phyloP scores from a whole-genome alignment of 495 filamentous ascomycete genomes.

The Tuber indicum region DNA sequence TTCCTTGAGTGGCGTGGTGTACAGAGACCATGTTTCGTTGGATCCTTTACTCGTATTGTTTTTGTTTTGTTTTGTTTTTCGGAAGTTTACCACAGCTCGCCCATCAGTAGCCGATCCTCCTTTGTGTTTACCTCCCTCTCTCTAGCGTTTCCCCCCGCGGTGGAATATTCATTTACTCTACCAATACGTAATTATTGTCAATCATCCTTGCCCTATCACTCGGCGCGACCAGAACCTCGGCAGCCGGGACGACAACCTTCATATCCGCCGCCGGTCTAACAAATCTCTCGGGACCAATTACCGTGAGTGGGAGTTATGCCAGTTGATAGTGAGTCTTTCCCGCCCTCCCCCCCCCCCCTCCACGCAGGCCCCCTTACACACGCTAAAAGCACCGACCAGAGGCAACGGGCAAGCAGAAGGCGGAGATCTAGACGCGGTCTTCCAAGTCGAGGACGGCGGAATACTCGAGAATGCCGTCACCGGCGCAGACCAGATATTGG shows the following conservation, averaged over 20 bases:
- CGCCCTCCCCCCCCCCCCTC: no score
- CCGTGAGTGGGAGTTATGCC: conserved; percentile 41
- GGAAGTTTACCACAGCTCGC: background rate
- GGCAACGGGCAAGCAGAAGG: no score
- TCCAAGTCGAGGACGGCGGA: no score
- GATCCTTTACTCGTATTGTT: no score
- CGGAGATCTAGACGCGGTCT: no score
- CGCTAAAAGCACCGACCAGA: no score
- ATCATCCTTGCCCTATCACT: conserved; percentile 6
- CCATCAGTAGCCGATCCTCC: background rate
- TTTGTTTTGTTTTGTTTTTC: background rate
- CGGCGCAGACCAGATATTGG: no score
- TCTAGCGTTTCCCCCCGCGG: background rate
- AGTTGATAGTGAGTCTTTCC: conserved; percentile 18
- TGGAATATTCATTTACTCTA: background rate
- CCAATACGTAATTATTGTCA: background rate
- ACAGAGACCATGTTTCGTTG: background rate
- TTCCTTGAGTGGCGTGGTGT: background rate
- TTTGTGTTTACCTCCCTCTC: background rate
- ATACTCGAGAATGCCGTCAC: no score
- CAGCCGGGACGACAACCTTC: conserved; percentile 25
- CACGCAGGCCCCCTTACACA: no score
- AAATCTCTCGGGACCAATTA: conserved; percentile 14
- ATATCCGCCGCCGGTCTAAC: conserved; percentile 20
- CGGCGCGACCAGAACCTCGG: conserved; percentile 12